phyloP scores from a whole-genome alignment of 1,139 yeast genomes.

The Lodderomyces theae region DNA sequence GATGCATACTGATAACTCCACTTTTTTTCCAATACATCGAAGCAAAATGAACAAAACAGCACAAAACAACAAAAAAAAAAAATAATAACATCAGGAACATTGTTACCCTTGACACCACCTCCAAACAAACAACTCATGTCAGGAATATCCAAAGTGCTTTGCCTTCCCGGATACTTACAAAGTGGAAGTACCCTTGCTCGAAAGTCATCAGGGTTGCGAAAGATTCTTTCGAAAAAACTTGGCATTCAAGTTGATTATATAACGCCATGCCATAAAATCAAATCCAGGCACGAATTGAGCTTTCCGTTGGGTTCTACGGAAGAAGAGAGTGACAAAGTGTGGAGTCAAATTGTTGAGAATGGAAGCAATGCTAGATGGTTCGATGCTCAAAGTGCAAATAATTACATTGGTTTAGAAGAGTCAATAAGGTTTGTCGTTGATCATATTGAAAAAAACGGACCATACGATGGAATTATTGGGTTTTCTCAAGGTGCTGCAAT shows the following conservation, averaged over 20 bases:
- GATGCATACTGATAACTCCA: too few species aligned
- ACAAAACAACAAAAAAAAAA: background rate
- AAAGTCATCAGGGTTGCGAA: slow-evolving; percentile 76
- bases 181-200: slow-evolving; percentile 72
- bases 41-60: background rate
- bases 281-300: slow-evolving; percentile 26
- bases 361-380: slow-evolving; percentile 55
- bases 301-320: slow-evolving; percentile 27
- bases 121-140: background rate
- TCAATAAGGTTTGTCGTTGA: slow-evolving; percentile 43
- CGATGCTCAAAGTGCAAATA: slow-evolving; percentile 26
- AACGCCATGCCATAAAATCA: slow-evolving; percentile 33
- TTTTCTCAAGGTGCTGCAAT: slow-evolving; percentile 94
- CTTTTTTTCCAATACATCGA: background rate
- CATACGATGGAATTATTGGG: slow-evolving; percentile 84
- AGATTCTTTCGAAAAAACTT: slow-evolving; percentile 57
- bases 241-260: slow-evolving; percentile 44
- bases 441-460: slow-evolving; percentile 69
- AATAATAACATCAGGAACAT: too few species aligned
- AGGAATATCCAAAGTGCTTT: slow-evolving; percentile 20
- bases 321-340: slow-evolving; percentile 25
- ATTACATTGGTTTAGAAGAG: slow-evolving; percentile 33
- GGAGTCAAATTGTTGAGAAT: slow-evolving; percentile 37
- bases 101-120: too few species aligned
- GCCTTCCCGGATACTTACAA: slow-evolving; percentile 53